A percentile compares a stretch with the other conserved stretches of the same genome.
Evolutionary conservation across 1,284 basidiomycete genomes (phyloP).

Genomic region (Tausonia pullulans): DNA sequence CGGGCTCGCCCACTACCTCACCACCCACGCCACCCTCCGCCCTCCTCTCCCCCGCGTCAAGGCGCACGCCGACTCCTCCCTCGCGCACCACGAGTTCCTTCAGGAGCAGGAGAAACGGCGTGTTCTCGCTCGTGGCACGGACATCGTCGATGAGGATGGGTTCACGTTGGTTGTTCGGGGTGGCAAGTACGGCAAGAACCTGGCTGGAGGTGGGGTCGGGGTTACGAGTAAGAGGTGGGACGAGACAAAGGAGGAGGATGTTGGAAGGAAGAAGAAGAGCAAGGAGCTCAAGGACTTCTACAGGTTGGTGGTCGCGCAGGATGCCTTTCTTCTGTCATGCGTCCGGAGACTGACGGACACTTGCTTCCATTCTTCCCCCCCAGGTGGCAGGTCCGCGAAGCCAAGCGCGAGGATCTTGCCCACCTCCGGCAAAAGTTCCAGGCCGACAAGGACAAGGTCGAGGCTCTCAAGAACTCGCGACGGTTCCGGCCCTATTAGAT

Average conservation of each 20-base stretch:
- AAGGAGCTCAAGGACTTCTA: constrained; percentile 55
- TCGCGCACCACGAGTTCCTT: constrained; percentile 62
- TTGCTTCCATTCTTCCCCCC: background rate
- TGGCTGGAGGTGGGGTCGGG: constrained; percentile 62
- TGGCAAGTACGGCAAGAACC: constrained; percentile 72
- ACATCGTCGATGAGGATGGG: constrained; percentile 80
- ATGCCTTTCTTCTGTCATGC: background rate
- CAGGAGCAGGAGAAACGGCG: constrained; percentile 37
- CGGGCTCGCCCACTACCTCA: constrained; percentile 58
- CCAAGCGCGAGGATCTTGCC: constrained; percentile 66
- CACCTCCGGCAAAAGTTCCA: constrained; percentile 71
- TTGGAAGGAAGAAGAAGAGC: constrained; percentile 42
- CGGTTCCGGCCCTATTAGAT: constrained; percentile 71
- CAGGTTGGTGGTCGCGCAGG: constrained; percentile 43
- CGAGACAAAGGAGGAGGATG: constrained; percentile 28
- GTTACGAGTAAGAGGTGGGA: constrained; percentile 57
- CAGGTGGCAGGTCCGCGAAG: constrained; percentile 58
- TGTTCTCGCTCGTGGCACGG: constrained; percentile 33
- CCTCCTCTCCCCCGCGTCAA: constrained; percentile 60
- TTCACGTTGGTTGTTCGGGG: constrained; percentile 81
- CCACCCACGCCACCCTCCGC: constrained; percentile 51
- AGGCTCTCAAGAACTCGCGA: constrained; percentile 62
- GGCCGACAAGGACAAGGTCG: constrained; percentile 74
- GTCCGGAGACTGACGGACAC: no score
- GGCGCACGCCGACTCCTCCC: constrained; percentile 61